Base-by-base conservation (phyloP, 2,329 filamentous ascomycete species). In the Diaporthe sp. region DNA sequence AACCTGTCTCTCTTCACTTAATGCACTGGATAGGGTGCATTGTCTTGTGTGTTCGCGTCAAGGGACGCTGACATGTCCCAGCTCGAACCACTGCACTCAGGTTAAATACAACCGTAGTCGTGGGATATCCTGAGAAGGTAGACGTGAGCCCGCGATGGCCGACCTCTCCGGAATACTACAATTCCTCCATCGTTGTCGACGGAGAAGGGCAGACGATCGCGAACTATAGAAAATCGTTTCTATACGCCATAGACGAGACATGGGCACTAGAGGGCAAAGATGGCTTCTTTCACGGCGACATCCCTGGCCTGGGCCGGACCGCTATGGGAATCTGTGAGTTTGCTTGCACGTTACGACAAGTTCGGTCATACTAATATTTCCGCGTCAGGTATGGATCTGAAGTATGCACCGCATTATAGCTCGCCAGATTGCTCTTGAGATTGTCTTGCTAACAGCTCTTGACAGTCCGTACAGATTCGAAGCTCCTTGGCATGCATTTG, bases 91-190 rank as follows among this genome's bases (percentile, higher is more conserved):
- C 88, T 0, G 94, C 94, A 0, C 84, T 90, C 30, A 91, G 91
- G 77, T 87, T 93, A 78, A 86, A 92, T 73, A 95, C 93, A 78
- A 84, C 87, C 61, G 93, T 96, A 0, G 88, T 90, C 0, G 90
- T 91, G 0, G 94, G 94, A 0, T 97, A 96, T 72, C 94, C 94
- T 0, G 94, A 97, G 72, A 90, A 88, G 78, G 88, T 88, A 0
- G 90, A 92, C 61, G 78, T 88, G 0, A 79, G 83, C 0, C 65
- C 80, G 0, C 83, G 84, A 32, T 90, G 88, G 86, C 89, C 90
- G 0, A 82, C 87, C 0, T 80, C 79, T 0, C 86, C 88, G 0
- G 87, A 90, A 73, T 90, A 88, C 30, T 91, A 90, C 79, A 91
- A 90, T 69, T 86, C 87, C 0, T 79, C 81, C 0, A 86, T 93